Evolutionary conservation across 1,284 basidiomycete species (phyloP), one percentile per base, ranked within the genome.

Genomic region (Meripilus lineatus): DNA sequence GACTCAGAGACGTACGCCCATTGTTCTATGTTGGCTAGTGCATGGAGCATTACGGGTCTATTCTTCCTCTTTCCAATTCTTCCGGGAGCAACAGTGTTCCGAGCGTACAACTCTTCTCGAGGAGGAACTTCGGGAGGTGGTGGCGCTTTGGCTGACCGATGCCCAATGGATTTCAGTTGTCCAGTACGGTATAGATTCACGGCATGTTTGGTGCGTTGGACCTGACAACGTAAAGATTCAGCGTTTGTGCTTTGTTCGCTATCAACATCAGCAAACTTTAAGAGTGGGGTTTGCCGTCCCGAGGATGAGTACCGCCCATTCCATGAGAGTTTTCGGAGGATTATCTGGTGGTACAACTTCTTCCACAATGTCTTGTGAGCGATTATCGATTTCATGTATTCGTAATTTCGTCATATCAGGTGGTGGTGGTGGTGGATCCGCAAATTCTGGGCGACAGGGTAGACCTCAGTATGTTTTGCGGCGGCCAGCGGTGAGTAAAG

Each of bases 1-100:
- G n/a, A 33, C 30, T 17, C 20, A 5, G 20, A 1, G 18, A 35
- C 82, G 74, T 54, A 84, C 81, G 91, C 91, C 85, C 89, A 95
- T 58, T 92, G 90, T 56, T 93, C 91, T 42, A 95, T 92, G 59
- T 92, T 92, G 1, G 91, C 90, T 4, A 93, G 68, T 2, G 89
- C 87, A 66, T 92, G 74, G 17, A 93, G 67, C 78, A 92, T 78
- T 4, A 82, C 77, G 3, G 87, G 83, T 17, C 84, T 69, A 53
- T 79, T 88, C 61, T 81, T 83, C 39, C 84, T 65, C 44, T 71
- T 79, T 32, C 71, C 75, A 32, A 83, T 70, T 51, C 81, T 80
- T 0, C 70, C 73, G 0, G 86, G 82, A 46, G 79, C 72, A 1
- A 89, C 79, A 0, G 74, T 75, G 45, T 81, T 79, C 40, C 66